Base-by-base conservation (phyloP, 371 early-diverging fungal genomes). In the Haplosporangium sp. region DNA sequence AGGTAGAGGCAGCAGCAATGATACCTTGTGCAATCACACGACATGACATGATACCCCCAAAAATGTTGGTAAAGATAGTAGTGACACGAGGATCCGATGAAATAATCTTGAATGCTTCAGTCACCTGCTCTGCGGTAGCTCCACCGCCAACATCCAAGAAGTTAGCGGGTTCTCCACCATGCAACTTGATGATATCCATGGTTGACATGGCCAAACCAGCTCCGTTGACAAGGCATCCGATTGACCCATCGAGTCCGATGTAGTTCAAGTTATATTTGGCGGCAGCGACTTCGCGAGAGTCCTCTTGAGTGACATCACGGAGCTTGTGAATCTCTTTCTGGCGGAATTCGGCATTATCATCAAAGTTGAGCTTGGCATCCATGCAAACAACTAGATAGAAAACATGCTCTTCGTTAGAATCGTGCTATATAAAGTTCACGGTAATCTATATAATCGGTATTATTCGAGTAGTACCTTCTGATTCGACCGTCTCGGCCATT, bases 151-250 rank as follows among this genome's bases (percentile, higher is more conserved):
- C 98, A 85, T 99, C 98, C 83, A 99, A 92, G 88, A 99, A 99
- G 94, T 99, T 99, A 82, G 98, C 99, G n/a, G 99, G 99, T 83
- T 96, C 96, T 60, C 98, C 98, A 76, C 98, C 99, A 88, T 98
- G 92, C 64, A 99, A 92, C 89, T 98, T 98, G 87, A 98, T 96
- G 83, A 99, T 97, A 88, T 99, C 99, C 98, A 98, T 97, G 66
- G 99, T 99, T 63, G 98, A 96, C 99, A 98, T 99, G 85, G 98
- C 99, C 65, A 99, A 92, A 84, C 99, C 99, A 67, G 99, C 98
- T 76, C 99, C 99, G 87, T 99, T 99, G 79, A 98, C 98, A 45
- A 92, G 84, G 79, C 92, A 92, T 73, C 91, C 92, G 82, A 92
- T 85, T 55, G 72, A 91, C 76, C 99, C 99, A 72, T 99, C 98